phyloP scores from a whole-genome alignment of 2,329 filamentous ascomycete species.

The Hypoxylon sp. region DNA sequence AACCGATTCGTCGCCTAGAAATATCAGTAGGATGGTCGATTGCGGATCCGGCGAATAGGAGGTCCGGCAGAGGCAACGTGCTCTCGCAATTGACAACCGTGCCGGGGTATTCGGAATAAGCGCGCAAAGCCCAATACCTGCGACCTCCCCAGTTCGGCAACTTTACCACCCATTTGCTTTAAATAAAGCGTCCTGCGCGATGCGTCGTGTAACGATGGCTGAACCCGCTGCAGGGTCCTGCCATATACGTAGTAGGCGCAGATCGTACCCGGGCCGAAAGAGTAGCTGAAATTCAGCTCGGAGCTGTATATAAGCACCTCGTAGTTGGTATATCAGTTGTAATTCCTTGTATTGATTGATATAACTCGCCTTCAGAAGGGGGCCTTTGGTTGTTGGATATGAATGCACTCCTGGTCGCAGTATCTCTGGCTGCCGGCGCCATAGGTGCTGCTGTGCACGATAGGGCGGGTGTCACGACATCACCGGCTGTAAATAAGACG shows the following conservation, averaged over 20 bases:
- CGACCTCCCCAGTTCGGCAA: conserved; percentile 36
- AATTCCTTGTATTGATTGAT: not conserved
- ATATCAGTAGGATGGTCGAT: conserved; percentile 12
- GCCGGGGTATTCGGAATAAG: conserved; percentile 15
- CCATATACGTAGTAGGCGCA: conserved; percentile 15
- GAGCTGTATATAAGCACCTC: conserved; percentile 19
- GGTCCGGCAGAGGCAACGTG: conserved; percentile 32
- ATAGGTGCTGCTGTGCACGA: conserved; percentile 27
- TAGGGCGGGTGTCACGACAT: not conserved
- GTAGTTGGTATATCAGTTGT: not conserved
- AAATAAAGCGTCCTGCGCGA: not conserved
- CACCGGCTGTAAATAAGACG: conserved; percentile 48
- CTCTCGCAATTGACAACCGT: conserved; percentile 11
- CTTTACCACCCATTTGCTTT: conserved; percentile 7
- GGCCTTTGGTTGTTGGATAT: conserved; percentile 9
- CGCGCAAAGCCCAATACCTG: not conserved
- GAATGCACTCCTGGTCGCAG: conserved; percentile 33
- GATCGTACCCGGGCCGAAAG: conserved; percentile 12
- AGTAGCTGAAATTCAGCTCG: conserved; percentile 5
- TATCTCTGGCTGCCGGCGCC: conserved; percentile 28
- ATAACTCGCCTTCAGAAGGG: not conserved
- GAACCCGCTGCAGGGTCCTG: conserved; percentile 20
- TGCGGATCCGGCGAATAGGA: conserved; percentile 33
- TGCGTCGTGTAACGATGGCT: not conserved
- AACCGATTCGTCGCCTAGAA: conserved; percentile 22